Conservation (phyloP, 2,329 filamentous ascomycete genomes). For the Simplicillium sp. region DNA sequence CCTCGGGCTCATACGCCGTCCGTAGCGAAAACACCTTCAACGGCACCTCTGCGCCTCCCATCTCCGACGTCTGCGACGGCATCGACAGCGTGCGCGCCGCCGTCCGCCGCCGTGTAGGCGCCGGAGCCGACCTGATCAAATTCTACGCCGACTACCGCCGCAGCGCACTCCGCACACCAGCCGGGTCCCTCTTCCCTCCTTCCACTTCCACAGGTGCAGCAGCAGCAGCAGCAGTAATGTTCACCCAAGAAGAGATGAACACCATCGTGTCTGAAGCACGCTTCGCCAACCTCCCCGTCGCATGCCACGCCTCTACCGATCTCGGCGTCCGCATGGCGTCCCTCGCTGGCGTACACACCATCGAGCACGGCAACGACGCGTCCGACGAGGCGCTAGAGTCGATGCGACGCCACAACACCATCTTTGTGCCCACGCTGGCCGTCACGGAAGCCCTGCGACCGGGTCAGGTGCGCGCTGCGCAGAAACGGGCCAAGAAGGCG, state of each 20-base stretch:
- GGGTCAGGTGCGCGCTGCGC: constrained; percentile 17
- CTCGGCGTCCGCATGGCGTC: constrained; percentile 34
- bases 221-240: constrained; percentile 34
- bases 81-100: constrained; percentile 32
- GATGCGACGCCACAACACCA: constrained; percentile 32
- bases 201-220: constrained; percentile 19
- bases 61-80: constrained; percentile 36
- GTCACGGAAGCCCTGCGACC: constrained; percentile 26
- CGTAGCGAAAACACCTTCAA: constrained; percentile 32
- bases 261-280: constrained; percentile 37
- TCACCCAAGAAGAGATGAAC: constrained; percentile 38
- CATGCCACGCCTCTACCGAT: constrained; percentile 30
- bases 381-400: constrained; percentile 28
- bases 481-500: constrained; percentile 31
- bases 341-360: constrained; percentile 32
- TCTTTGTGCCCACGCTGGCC: constrained; percentile 44
- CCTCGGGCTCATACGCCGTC: constrained; percentile 38
- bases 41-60: constrained; percentile 15
- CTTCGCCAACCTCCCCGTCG: constrained; percentile 29
- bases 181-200: constrained; percentile 8
- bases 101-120: constrained; percentile 34
- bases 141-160: constrained; percentile 41
- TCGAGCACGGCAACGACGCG: constrained; percentile 35
- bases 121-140: constrained; percentile 41
- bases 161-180: constrained; percentile 31